Base-by-base conservation (phyloP, 2,329 filamentous ascomycete species). In the Chrysoporthe deuterocubensis region DNA sequence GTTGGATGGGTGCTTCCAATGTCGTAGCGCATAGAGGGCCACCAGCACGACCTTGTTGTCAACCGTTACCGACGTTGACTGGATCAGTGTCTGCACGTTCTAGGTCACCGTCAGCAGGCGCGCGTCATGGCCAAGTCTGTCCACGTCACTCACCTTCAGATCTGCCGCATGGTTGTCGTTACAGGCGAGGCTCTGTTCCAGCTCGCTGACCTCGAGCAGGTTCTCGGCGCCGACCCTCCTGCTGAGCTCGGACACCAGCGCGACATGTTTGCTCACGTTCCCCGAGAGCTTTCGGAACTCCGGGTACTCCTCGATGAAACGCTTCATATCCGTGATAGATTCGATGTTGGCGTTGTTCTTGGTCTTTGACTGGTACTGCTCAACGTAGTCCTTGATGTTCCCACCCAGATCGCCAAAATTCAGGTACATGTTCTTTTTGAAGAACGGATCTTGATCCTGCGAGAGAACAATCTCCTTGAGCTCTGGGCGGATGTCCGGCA, bases 201-300 rank as follows among this genome's bases (percentile, higher is more conserved):
- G 85, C 81, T 99, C 96, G 79, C 94, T 97, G 67, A 98, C 94
- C 78, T 99, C 96, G n/a, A 99, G 84, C 50, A 99, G 80, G 73
- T 89, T 93, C 73, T 98, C 92, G 50, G 91, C 89, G 7, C 91
- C 92, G 16, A 99, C 94, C 66, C 92, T 89, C 67, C 95, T 87
- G 77, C 94, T 97, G 52, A 99, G 85, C 76, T 99, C 96, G 0
- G 94, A 94, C 32, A 99, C 96, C 32, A 99, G 83, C 0, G 96
- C 97, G 67, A 99, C 96, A 77, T 99, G 96, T 77, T 99, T 99
- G 81, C 94, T 98, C 65, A 99, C 96, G 73, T 99, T 99, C 48
- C 96, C 94, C 1, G 96, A 97, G 1, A 99, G 87, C 75, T 97
- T 97, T 68, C 96, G 90, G 78, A 99, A 99, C 77, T 99, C 96